Percentiles rank a stretch among this genome's conserved stretches.
Conservation (phyloP, 306 rosid species). For the Lathyrus aphaca region DNA sequence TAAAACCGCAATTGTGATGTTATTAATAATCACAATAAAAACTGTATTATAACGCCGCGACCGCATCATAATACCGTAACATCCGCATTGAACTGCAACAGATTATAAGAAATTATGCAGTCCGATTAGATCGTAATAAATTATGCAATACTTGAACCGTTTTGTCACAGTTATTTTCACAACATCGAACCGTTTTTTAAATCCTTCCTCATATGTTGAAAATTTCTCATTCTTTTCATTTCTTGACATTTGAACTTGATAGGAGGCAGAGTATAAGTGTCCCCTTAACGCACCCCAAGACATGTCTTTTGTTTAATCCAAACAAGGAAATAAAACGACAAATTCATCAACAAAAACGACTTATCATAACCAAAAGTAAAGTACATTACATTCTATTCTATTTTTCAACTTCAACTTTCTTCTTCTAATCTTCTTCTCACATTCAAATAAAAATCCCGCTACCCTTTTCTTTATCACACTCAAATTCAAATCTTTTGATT, state of each 20-base stretch:
- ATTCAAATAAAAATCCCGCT: constrained; percentile 96
- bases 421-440: constrained; percentile 27
- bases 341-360: constrained; percentile 46
- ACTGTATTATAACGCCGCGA: too few relatives aligned
- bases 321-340: constrained; percentile 40
- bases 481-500: constrained; percentile 50
- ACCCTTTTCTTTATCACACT: constrained; percentile 35
- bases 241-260: constrained; percentile 35
- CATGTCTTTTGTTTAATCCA: constrained; percentile 39
- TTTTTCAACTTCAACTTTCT: background rate
- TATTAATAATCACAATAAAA: too few relatives aligned
- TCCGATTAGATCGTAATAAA: too few relatives aligned
- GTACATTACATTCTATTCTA: background rate
- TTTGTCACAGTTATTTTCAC: too few relatives aligned
- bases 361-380: constrained; percentile 44
- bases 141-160: too few relatives aligned
- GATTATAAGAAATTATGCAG: too few relatives aligned
- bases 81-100: too few relatives aligned
- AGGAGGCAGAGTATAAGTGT: constrained; percentile 22
- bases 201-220: too few relatives aligned
- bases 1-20: too few relatives aligned
- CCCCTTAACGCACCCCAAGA: constrained; percentile 41
- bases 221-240: constrained; percentile 9
- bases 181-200: too few relatives aligned
- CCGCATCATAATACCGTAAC: too few relatives aligned